Conservation (phyloP, 371 early-diverging fungal species). For the Mucor irregularis region DNA sequence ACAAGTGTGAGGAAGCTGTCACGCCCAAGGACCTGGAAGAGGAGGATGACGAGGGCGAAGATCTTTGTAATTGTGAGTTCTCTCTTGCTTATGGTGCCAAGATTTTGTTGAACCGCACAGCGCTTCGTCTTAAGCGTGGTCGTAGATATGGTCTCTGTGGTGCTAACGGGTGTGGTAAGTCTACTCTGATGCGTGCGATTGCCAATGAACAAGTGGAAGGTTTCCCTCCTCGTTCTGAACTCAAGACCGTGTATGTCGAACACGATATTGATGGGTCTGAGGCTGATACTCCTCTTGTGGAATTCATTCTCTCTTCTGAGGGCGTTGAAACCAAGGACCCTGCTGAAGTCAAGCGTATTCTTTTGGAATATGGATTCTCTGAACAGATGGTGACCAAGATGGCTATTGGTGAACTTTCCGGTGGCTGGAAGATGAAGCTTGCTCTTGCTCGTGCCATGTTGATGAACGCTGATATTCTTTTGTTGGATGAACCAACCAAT, state of each 20-base stretch:
- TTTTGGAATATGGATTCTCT: conserved; percentile 70
- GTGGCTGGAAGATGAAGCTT: conserved; percentile 92
- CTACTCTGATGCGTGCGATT: conserved; percentile 86
- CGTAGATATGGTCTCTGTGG: conserved; percentile 85
- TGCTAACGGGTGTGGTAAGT: conserved; percentile 87
- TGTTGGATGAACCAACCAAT: conserved; percentile 93
- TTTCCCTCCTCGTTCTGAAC: conserved; percentile 72
- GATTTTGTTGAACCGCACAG: conserved; percentile 78
- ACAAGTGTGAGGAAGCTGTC: conserved; percentile 48
- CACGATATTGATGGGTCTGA: conserved; percentile 79
- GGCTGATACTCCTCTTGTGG: conserved; percentile 67
- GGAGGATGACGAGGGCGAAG: conserved; percentile 64
- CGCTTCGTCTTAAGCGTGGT: conserved; percentile 75
- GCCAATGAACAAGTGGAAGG: conserved; percentile 74
- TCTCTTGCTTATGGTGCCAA: conserved; percentile 82
- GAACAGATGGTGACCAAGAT: conserved; percentile 62
- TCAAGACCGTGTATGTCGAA: conserved; percentile 75
- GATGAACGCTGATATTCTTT: conserved; percentile 80
- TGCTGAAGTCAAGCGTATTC: conserved; percentile 55
- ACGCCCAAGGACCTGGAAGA: conserved; percentile 33
- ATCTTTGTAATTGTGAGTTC: conserved; percentile 81
- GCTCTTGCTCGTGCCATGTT: conserved; percentile 85
- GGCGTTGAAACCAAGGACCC: conserved; percentile 55
- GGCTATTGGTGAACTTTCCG: conserved; percentile 76
- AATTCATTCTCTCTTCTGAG: conserved; percentile 63